Evolutionary conservation across 2,329 filamentous ascomycete species (phyloP), one percentile per base, ranked within the genome.

Genomic region (Sphaerulina musiva): DNA sequence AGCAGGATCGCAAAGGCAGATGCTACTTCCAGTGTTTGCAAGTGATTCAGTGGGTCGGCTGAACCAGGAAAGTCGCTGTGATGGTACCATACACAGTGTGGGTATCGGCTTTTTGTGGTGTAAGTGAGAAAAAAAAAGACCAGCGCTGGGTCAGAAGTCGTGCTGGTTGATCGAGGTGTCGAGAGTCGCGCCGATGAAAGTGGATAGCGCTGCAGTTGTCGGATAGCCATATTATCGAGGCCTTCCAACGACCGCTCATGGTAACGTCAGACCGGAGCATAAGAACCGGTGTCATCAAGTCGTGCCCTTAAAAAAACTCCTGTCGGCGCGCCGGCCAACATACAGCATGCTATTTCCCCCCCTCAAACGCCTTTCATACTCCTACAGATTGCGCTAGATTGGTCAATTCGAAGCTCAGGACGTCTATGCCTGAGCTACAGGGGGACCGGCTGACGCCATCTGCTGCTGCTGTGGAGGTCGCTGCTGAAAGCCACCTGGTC

Each of bases 271-370:
- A 57, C 56, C 61, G 62, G 62, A 62, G 56, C 63, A 34, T 58
- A 63, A 64, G 62, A 61, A 62, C 62, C 62, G 61, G 62, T 64
- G 54, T 64, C 63, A 54, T 65, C 61, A 64, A 57, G 55, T 62
- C 60, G 59, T 61, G 60, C 60, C 60, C 59, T 59, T 57, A 54
- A 53, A 41, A 48, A 54, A 64, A 59, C 62, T 53, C 62, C 62
- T 57, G 55, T 47, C 46, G 57, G 61, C 62, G 62, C 62, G 63
- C 64, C 64, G 62, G 62, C 64, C 62, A 62, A 59, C 57, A 60
- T 52, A 48, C 54, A 50, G 47, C 43, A 45, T 46, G 49, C 47
- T 41, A 57, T 54, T 53, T 53, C 52, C 49, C 46, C 53, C 57
- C 54, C 20, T 20, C 57, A 56, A 61, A 59, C 56, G 55, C 60